A percentile compares a stretch with the other conserved stretches of the same genome.
Conservation (phyloP, 495 filamentous ascomycete species). For the Penicillium arizonense region DNA sequence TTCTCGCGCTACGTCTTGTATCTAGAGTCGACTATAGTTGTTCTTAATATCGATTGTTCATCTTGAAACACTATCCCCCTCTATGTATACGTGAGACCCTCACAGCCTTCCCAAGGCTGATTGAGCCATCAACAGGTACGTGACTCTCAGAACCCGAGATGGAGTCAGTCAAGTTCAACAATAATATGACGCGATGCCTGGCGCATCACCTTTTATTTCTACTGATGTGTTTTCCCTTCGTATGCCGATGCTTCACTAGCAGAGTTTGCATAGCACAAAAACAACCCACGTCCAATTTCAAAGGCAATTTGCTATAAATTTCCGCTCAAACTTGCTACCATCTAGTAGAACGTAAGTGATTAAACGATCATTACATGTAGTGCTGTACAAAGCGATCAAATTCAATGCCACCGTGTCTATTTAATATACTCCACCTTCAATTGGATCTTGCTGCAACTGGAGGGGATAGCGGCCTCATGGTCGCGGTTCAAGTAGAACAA, state of each 20-base stretch:
- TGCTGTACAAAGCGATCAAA: neutral
- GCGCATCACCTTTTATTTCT: neutral
- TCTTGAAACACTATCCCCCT: too few species aligned
- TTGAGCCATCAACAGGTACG: too few species aligned
- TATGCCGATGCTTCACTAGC: slow-evolving; percentile 1
- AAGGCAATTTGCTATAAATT: too few species aligned
- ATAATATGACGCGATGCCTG: neutral
- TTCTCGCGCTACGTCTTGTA: too few species aligned
- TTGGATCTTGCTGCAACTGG: slow-evolving; percentile 44
- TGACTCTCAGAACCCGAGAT: too few species aligned
- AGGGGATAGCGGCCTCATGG: slow-evolving; percentile 31
- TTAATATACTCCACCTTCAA: slow-evolving; percentile 28
- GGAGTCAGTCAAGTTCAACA: neutral
- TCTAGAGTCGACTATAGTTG: too few species aligned
- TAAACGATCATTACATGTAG: neutral
- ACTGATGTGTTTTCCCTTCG: neutral
- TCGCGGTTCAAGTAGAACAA: slow-evolving; percentile 45
- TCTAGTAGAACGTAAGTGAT: neutral
- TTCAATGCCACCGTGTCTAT: slow-evolving; percentile 4
- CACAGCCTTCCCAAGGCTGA: too few species aligned
- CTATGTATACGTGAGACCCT: too few species aligned
- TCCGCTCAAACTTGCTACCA: neutral
- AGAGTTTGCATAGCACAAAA: neutral
- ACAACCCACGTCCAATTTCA: neutral
- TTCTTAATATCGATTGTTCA: too few species aligned